Evolutionary conservation across 176 grass and related monocot genomes (phyloP).

Genomic region (Avena atlantica): DNA sequence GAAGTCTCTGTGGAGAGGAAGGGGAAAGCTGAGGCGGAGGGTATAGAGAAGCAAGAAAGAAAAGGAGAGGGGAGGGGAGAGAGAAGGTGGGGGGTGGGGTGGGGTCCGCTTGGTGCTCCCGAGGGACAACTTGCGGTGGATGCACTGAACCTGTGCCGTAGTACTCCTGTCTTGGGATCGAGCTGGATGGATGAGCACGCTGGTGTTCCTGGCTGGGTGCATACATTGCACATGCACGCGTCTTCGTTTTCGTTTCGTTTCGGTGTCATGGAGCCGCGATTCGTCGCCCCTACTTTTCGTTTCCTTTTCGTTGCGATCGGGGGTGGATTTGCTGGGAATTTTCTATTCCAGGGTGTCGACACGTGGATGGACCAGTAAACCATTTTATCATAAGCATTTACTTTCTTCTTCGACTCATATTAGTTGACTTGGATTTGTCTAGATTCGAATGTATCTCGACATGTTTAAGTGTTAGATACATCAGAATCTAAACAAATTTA

Average conservation of each 20-base stretch:
- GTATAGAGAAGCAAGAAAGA: background rate
- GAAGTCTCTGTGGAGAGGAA: background rate
- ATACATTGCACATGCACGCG: constrained; percentile 19
- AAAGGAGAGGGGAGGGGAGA: constrained; percentile 1
- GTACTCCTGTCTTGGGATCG: background rate
- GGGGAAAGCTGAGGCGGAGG: background rate
- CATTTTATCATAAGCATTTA: too few relatives aligned
- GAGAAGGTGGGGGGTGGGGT: background rate
- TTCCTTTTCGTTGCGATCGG: background rate
- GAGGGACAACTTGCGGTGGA: constrained; percentile 45
- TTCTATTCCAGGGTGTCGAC: background rate
- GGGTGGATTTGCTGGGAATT: background rate
- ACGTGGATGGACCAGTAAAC: too few relatives aligned
- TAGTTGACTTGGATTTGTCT: too few relatives aligned
- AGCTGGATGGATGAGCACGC: background rate
- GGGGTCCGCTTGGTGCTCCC: background rate
- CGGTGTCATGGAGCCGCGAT: background rate
- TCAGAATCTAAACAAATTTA: too few relatives aligned
- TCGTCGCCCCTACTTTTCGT: background rate
- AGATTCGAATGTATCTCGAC: too few relatives aligned
- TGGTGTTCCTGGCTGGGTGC: background rate
- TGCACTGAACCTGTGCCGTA: constrained; percentile 42
- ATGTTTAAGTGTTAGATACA: too few relatives aligned
- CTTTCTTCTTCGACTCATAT: too few relatives aligned
- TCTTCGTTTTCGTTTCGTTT: background rate